Base-by-base conservation (phyloP, 495 filamentous ascomycete genomes). In the Geoglossum glabrum region DNA sequence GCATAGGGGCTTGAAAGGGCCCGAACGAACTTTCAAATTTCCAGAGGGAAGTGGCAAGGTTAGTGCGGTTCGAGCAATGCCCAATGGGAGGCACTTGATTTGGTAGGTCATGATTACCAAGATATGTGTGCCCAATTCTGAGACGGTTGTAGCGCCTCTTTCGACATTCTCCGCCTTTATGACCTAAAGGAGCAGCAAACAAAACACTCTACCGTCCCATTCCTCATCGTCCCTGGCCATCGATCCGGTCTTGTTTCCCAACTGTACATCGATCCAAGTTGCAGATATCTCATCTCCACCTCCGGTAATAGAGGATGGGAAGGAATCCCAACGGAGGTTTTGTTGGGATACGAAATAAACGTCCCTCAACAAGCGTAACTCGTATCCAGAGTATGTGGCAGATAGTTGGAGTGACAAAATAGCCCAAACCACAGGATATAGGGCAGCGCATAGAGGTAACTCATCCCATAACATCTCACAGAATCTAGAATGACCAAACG, bases 261-360 rank as follows among this genome's bases (percentile, higher is more conserved):
- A 59, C 68, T 95, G 27, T 88, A 87, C 64, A 74, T 94, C 52
- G 92, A 98, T 67, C 84, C 86, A 28, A 87, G 86, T 0, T 92
- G 87, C 62, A 76, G 82, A 33, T 95, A 87, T 67, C 87, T 98
- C 81, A 77, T 98, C 50, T 90, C 86, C 1, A 83, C 86, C 1
- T 88, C 84, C 31, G 92, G 92, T 0, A 96, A 90, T 61, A 72
- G 92, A 55, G 92, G 92, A 1, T 97, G 93, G 93, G 93, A 97
- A 67, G 92, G 92, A n/a, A 79, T 74, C 30, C 82, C 76, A 28
- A 96, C 92, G 1, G 92, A 98, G 71, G 88, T 92, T 9, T 68
- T 96, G 30, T 76, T 98, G 45, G 92, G 92, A 51, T 98, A 98
- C 68, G 92, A 98, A 69, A 94, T 98, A 62, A 77, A 77, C 5